A percentile compares a stretch with the other conserved stretches of the same genome.
Evolutionary conservation across 306 rosid genomes (phyloP).

Genomic region (Lathyrus sativus): DNA sequence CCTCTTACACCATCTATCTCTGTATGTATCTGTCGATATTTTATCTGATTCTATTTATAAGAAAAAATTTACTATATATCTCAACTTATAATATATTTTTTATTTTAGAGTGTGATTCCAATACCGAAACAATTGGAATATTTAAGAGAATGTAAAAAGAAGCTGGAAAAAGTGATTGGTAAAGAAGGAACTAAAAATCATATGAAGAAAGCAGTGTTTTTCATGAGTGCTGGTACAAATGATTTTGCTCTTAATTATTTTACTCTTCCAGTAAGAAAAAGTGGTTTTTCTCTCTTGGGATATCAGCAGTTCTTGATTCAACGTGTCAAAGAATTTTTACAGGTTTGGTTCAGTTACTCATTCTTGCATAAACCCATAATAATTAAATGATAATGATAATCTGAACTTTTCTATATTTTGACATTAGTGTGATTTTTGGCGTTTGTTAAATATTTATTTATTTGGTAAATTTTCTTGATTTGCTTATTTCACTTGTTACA

Average conservation of each 20-base stretch:
- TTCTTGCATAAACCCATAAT: background rate
- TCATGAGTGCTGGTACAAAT: conserved; percentile 80
- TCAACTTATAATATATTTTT: background rate
- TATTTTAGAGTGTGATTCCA: conserved; percentile 65
- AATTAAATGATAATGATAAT: background rate
- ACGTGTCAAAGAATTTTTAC: conserved; percentile 46
- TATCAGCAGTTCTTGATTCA: conserved; percentile 67
- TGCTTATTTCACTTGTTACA: background rate
- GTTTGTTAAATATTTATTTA: background rate
- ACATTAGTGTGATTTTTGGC: background rate
- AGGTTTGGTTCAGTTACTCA: conserved; percentile 44
- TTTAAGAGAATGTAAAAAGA: conserved; percentile 57
- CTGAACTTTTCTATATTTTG: too few species aligned
- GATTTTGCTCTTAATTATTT: conserved; percentile 72
- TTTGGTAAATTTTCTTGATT: background rate
- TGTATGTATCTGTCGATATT: conserved; percentile 39
- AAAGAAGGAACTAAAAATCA: conserved; percentile 51
- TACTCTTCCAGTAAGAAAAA: conserved; percentile 50
- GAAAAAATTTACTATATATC: background rate
- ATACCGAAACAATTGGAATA: conserved; percentile 56
- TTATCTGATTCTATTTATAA: background rate
- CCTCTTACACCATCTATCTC: conserved; percentile 57
- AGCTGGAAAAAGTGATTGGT: conserved; percentile 46
- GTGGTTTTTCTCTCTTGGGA: conserved; percentile 30
- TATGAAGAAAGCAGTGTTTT: conserved; percentile 50